Percentiles rank a stretch among this genome's conserved stretches.
Conservation (phyloP, 2,329 filamentous ascomycete genomes). For the Pyricularia sp. region DNA sequence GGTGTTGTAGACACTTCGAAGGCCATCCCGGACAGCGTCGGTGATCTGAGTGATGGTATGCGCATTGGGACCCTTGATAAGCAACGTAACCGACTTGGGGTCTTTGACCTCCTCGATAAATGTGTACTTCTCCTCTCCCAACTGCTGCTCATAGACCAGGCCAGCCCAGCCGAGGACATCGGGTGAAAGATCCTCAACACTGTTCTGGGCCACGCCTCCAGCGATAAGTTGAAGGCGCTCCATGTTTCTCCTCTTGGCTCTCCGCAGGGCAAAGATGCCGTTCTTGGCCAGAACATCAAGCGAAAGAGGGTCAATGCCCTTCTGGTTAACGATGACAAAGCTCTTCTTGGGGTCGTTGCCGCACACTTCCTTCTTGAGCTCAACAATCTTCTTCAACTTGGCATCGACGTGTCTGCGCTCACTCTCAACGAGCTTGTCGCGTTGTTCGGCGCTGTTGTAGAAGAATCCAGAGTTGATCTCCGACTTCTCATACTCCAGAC, state of each 20-base stretch:
- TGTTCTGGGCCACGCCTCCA: slow-evolving; percentile 88
- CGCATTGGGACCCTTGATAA: slow-evolving; percentile 96
- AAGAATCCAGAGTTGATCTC: slow-evolving; percentile 99
- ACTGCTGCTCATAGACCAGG: slow-evolving; percentile 90
- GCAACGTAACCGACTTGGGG: slow-evolving; percentile 90
- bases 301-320: slow-evolving; percentile 94
- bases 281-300: slow-evolving; percentile 97
- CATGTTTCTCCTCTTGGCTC: slow-evolving; percentile 98
- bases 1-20: slow-evolving; percentile 97
- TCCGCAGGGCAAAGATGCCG: slow-evolving; percentile 84
- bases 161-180: slow-evolving; percentile 93
- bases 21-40: slow-evolving; percentile 88
- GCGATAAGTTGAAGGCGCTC: slow-evolving; percentile 93
- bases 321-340: slow-evolving; percentile 98
- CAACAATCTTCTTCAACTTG: slow-evolving; percentile 94
- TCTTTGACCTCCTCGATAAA: slow-evolving; percentile 99
- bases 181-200: slow-evolving; percentile 82
- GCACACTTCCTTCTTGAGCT: slow-evolving; percentile 96
- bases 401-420: slow-evolving; percentile 93
- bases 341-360: slow-evolving; percentile 87
- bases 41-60: slow-evolving; percentile 97
- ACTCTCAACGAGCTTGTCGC: slow-evolving; percentile 96
- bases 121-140: slow-evolving; percentile 98
- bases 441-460: slow-evolving; percentile 93
- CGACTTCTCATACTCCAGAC: slow-evolving; percentile 96